Base-by-base conservation (phyloP, 2,329 filamentous ascomycete genomes). In the Penicillium sp. region DNA sequence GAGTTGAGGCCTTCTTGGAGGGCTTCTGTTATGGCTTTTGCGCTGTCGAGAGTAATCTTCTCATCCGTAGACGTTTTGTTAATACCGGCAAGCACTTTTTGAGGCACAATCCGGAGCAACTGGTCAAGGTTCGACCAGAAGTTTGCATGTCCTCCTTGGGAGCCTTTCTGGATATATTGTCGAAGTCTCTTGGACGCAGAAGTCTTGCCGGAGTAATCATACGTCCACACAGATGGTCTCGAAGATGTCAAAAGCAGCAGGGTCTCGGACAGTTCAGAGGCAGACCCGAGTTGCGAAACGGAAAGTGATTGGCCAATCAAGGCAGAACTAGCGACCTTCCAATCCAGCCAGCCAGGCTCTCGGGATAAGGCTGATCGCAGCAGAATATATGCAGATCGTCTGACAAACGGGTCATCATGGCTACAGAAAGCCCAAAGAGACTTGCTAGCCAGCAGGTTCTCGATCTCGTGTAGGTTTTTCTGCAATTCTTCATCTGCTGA, bases 121-220 rank as follows among this genome's bases (percentile, higher is more conserved):
- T 78, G 75, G 35, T 80, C 77, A 28, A 95, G 68, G 14, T 81
- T 82, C 24, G 78, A 71, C 94, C 94, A 99, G 65, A 86, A 96
- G 9, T 79, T 81, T 3, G 79, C 73, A 0, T 83, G 77, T 3
- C 88, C 87, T n/a, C 85, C 83, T 64, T 96, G 89, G 0, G 92
- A 95, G 2, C 94, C 92, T 62, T 86, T 89, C 55, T 88, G 85
- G 6, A 97, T 76, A 60, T 95, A 94, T 8, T 84, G 76, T 44
- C 82, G 81, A 4, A 99, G 71, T 20, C 86, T 74, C 53, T 76
- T 82, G 54, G 72, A 79, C 52, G 70, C 81, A 7, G 79, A 66
- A 27, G 79, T 81, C 66, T 85, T 86, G 42, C 77, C 80, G 25
- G 72, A 76, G 67, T 85, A 85, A 48, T 82, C 75, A 5, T 78